A percentile compares a stretch with the other conserved stretches of the same genome.
These are phyloP conservation scores for Pittosporum tobira DNA, from an alignment of 129 eudicot genomes.

Conservation along the genomic window DNA sequence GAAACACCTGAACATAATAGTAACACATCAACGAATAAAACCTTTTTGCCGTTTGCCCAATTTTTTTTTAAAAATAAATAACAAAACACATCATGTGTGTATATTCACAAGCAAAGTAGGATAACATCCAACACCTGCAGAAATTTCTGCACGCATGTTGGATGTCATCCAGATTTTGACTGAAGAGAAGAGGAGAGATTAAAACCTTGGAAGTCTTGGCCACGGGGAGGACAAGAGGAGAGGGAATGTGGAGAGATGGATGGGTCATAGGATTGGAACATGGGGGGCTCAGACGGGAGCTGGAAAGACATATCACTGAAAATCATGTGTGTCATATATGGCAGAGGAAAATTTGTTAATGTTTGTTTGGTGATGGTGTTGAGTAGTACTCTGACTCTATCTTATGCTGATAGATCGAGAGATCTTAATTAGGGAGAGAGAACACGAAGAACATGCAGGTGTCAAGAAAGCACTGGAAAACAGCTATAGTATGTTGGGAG, in stretches of 20 bases:
- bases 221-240: slow-evolving; percentile 20
- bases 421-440: slow-evolving; percentile 27
- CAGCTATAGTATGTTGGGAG: slow-evolving; percentile 24
- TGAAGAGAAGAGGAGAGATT: neutral
- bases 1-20: slow-evolving; percentile 31
- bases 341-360: no score
- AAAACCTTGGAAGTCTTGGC: slow-evolving; percentile 63
- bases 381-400: slow-evolving; percentile 18
- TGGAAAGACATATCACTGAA: slow-evolving; percentile 42
- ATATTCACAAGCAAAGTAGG: no score
- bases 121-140: no score
- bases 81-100: no score
- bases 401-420: slow-evolving; percentile 20
- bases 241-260: slow-evolving; percentile 25
- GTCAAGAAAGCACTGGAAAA: slow-evolving; percentile 49
- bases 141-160: no score
- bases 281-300: slow-evolving; percentile 34
- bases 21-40: neutral
- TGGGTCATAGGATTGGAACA: slow-evolving; percentile 36
- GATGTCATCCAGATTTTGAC: neutral
- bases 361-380: slow-evolving; percentile 16
- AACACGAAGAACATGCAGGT: slow-evolving; percentile 40
- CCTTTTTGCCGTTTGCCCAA: no score
- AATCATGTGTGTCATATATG: slow-evolving; percentile 9
- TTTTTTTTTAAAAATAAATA: no score